phyloP scores from a whole-genome alignment of 2,329 filamentous ascomycete species.

The Fusarium sp. region DNA sequence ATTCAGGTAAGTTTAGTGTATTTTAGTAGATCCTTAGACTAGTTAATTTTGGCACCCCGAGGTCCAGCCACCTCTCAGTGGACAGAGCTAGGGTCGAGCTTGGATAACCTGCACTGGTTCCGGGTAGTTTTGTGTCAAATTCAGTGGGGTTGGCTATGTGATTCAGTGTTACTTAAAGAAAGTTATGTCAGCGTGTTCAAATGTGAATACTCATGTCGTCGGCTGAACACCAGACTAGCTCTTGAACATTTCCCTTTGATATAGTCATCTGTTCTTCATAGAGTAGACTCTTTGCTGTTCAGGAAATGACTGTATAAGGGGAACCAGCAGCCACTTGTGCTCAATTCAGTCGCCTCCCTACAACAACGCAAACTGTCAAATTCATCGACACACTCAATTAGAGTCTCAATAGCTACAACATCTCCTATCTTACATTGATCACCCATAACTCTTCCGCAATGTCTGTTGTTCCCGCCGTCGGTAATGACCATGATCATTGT shows the following conservation, averaged over 20 bases:
- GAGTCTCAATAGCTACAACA: neutral
- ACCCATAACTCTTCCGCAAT: too few species aligned
- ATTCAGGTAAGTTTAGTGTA: rapidly evolving
- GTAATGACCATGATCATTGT: too few species aligned
- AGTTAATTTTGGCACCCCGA: neutral
- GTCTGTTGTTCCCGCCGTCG: too few species aligned
- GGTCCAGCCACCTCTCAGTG: neutral
- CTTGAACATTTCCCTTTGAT: neutral
- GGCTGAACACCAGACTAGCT: neutral
- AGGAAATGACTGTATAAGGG: neutral
- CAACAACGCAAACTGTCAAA: neutral
- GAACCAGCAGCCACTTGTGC: rapidly evolving
- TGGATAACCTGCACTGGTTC: neutral
- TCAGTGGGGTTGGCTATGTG: neutral
- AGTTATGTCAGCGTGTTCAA: too few species aligned
- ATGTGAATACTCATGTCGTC: rapidly evolving
- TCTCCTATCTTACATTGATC: too few species aligned
- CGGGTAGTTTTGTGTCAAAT: neutral
- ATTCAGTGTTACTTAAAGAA: neutral
- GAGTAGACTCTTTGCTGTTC: neutral
- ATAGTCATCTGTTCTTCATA: rapidly evolving
- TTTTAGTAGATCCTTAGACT: neutral
- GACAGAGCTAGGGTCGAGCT: neutral
- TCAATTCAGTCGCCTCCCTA: neutral
- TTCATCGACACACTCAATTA: neutral